These are phyloP conservation scores for Arachis monticola DNA, from an alignment of 331 rosid species.

Conservation along the genomic window DNA sequence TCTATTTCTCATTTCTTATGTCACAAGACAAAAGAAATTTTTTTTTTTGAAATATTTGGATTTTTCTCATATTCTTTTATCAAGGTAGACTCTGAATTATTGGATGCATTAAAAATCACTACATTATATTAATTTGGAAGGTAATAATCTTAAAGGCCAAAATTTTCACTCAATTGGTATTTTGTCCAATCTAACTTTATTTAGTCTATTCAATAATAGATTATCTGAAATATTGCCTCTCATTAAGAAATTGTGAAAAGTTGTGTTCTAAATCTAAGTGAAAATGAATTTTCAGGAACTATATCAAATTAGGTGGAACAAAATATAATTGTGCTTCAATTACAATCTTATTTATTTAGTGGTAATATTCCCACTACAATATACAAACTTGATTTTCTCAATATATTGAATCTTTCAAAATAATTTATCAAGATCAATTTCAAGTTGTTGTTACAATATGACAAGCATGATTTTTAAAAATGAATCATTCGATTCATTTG, in stretches of 20 bases:
- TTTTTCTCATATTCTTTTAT: neutral
- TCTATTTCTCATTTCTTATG: too few relatives aligned
- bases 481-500: too few relatives aligned
- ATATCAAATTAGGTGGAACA: slow-evolving; percentile 9
- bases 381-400: slow-evolving; percentile 23
- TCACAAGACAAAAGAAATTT: too few relatives aligned
- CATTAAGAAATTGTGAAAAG: neutral
- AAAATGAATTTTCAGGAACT: slow-evolving; percentile 25
- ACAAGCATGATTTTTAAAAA: too few relatives aligned
- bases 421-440: slow-evolving; percentile 13
- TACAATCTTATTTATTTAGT: slow-evolving; percentile 37
- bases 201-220: neutral
- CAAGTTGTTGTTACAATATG: neutral
- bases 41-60: neutral
- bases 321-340: slow-evolving; percentile 7
- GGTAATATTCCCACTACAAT: slow-evolving; percentile 36
- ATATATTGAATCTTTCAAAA: slow-evolving; percentile 44
- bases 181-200: neutral
- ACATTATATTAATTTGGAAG: neutral
- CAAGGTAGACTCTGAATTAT: slow-evolving; percentile 26
- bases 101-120: neutral
- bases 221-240: slow-evolving; percentile 21
- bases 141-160: slow-evolving; percentile 2
- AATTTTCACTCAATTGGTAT: slow-evolving; percentile 24
- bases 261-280: slow-evolving; percentile 12